phyloP scores from a whole-genome alignment of 345 rosid genomes.

The Barbarea vulgaris region DNA sequence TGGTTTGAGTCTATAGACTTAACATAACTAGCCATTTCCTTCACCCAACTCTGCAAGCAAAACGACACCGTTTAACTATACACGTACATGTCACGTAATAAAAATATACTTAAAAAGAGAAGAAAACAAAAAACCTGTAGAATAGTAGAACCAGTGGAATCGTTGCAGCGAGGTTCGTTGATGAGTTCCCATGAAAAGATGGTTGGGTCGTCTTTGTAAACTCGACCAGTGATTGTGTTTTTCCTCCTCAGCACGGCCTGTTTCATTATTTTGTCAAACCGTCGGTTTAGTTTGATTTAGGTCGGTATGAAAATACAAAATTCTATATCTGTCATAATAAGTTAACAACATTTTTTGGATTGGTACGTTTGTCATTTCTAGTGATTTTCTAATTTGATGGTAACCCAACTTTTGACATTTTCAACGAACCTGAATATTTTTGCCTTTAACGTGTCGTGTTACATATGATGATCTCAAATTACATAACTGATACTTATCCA shows the following conservation, averaged over 20 bases:
- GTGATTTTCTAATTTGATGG: background rate
- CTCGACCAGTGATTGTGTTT: slow-evolving; percentile 65
- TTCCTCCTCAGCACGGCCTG: slow-evolving; percentile 73
- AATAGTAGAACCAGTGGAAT: slow-evolving; percentile 48
- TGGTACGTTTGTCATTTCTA: slow-evolving; percentile 1
- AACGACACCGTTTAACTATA: background rate
- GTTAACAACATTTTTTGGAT: background rate
- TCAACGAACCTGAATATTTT: background rate
- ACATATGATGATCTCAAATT: slow-evolving; percentile 15
- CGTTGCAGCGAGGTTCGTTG: slow-evolving; percentile 72
- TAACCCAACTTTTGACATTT: slow-evolving; percentile 17
- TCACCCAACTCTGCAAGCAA: slow-evolving; percentile 58
- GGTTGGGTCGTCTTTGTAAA: slow-evolving; percentile 74
- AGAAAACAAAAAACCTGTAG: slow-evolving; percentile 60
- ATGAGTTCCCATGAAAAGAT: slow-evolving; percentile 94
- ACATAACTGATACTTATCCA: slow-evolving; percentile 16
- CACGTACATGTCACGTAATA: background rate
- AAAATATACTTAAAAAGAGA: background rate
- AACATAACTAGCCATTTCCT: slow-evolving; percentile 64
- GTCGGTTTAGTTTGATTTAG: slow-evolving; percentile 25
- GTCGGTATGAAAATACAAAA: slow-evolving; percentile 23
- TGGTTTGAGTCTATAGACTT: slow-evolving; percentile 71
- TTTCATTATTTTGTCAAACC: slow-evolving; percentile 30
- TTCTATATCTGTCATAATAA: background rate
- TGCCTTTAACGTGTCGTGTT: background rate